Evolutionary conservation across 768 basidiomycete species (phyloP), one percentile per base, ranked within the genome.

Genomic region (Tubosaeta sp.): DNA sequence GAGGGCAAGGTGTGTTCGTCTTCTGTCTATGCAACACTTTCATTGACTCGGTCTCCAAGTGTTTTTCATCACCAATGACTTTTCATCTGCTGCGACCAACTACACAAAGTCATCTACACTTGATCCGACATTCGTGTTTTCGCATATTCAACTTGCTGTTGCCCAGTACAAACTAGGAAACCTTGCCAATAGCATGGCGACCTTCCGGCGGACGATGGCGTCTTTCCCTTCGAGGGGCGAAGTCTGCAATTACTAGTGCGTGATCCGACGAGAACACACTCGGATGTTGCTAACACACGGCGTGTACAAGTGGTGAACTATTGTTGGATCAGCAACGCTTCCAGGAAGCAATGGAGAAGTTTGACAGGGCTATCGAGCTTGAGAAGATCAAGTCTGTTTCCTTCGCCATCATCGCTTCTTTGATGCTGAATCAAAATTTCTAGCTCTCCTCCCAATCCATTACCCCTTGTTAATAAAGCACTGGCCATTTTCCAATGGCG

Each of bases 391-490:
- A 85, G 88, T 88, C 58, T 43, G 78, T 51, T 44, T 13, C 45
- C 50, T 27, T 14, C 6, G n/a, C 11, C 0, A 6, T 43, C 10
- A 11, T n/a, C 6, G 9, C 9, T 39, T 6, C 9, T 17, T 48
- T 32, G 17, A 35, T 4, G 39, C 46, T 60, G 31, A 53, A 17
- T 34, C 8, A 5, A 12, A 25, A n/a, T 29, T 4, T 64, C 59
- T 55, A 74, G 53, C 63, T 81, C 63, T 64, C 86, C 77, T 25
- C 73, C 74, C 48, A 99, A 98, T 67, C 95, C 97, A 22, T 79
- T 98, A 4, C 89, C 95, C 0, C 75, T 95, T 41, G 94, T 98
- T 49, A 99, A 99, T 84, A 97, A 95, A 67, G 94, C 95, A n/a
- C 85, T 98, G 19, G 88, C 93, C 0, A 64, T 97, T 44, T 98